Evolutionary conservation across 2,329 filamentous ascomycete genomes (phyloP).

Genomic region (Berkeleyomyces basicola): DNA sequence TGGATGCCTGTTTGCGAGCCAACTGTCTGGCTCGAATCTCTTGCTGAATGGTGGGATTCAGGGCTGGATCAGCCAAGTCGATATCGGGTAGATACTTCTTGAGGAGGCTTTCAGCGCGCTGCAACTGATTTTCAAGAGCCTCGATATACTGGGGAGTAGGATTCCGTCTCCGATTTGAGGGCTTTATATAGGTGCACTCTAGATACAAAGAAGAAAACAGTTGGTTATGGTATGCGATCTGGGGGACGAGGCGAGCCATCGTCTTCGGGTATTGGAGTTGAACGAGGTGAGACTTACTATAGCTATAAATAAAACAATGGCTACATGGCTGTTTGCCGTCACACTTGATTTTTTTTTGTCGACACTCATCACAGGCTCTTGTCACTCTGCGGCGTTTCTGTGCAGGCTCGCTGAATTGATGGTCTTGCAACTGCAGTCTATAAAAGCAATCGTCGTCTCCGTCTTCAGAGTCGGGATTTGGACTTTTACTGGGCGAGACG

Average conservation of each 20-base stretch:
- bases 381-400: conserved; percentile 68
- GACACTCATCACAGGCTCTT: conserved; percentile 66
- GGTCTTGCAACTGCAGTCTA: conserved; percentile 18
- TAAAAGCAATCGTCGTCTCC: conserved; percentile 20
- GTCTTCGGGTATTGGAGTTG: neutral
- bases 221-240: neutral
- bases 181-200: conserved; percentile 95
- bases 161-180: conserved; percentile 78
- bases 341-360: conserved; percentile 76
- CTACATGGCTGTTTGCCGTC: conserved; percentile 80
- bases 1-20: conserved; percentile 28
- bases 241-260: neutral
- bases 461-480: conserved; percentile 27
- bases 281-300: conserved; percentile 46
- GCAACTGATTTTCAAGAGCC: conserved; percentile 65
- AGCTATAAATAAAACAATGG: conserved; percentile 95
- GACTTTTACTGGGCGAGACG: conserved; percentile 27
- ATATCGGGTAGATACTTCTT: conserved; percentile 68
- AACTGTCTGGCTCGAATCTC: conserved; percentile 43
- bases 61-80: conserved; percentile 67
- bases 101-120: conserved; percentile 66
- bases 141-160: conserved; percentile 88
- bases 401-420: conserved; percentile 36
- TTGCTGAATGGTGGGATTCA: conserved; percentile 62
- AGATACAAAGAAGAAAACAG: conserved; percentile 16